Base-by-base conservation (phyloP, 768 basidiomycete species). In the Leccinum rimulosum region DNA sequence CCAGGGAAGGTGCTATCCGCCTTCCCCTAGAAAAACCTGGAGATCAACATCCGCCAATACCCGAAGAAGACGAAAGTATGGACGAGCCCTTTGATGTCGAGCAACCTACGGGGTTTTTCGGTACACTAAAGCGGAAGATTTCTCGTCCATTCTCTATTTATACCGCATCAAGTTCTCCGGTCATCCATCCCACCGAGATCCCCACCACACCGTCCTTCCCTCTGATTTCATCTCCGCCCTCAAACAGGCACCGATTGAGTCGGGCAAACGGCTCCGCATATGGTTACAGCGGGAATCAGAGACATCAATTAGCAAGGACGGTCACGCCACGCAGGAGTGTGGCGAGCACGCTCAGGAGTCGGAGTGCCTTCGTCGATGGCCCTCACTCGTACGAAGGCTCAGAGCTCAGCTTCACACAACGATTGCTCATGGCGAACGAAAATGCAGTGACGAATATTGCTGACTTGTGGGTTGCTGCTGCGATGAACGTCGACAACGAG, bases 391-490 rank as follows among this genome's bases (percentile, higher is more conserved):
- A 68, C 43, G 77, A 76, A 8, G 76, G 77, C 0, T 65, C 78
- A 35, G 88, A 89, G 63, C 80, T 93, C 53, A 93, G 91, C 66
- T 93, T 98, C 64, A 89, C 95, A 0, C 92, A 96, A 70, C 82
- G 93, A 59, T 69, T 96, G 25, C 75, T 96, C 48, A 86, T 95
- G 78, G 96, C 96, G 19, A 97, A 97, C 73, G 95, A 97, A 74
- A 91, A 93, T 65, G 89, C 93, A 12, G 94, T 95, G 5, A 95
- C 93, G 57, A 93, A 89, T 64, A 91, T 99, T 68, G 92, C 94
- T 25, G 96, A 98, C 74, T 78, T 99, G 22, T 99, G 97, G 97
- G 93, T 98, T 54, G 93, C 94, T 5, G 91, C 95, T 19, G 97
- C 96, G 6, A 93, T 96, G 77, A 97, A 96, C 60, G 93, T 88